A percentile compares a stretch with the other conserved stretches of the same genome.
These are phyloP conservation scores for Colletotrichum phormii DNA, from an alignment of 2,329 filamentous ascomycete genomes.

Conservation along the genomic window DNA sequence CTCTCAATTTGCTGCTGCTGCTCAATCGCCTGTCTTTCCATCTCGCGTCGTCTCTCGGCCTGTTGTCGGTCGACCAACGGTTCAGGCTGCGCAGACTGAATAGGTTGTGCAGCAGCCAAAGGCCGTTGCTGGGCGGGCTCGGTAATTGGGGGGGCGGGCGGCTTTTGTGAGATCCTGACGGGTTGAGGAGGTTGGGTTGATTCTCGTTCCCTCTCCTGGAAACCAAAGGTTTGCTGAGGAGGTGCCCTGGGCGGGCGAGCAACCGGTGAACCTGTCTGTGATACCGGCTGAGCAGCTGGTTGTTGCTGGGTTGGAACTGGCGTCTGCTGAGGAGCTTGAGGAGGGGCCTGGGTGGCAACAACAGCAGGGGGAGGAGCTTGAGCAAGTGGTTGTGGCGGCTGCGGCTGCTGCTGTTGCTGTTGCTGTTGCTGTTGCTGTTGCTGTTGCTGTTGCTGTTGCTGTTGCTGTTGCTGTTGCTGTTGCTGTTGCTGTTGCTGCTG, in stretches of 20 bases:
- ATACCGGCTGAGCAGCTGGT: slow-evolving; percentile 48
- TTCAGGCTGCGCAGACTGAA: slow-evolving; percentile 48
- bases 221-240: slow-evolving; percentile 52
- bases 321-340: slow-evolving; percentile 36
- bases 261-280: slow-evolving; percentile 61
- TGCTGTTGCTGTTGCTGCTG: slow-evolving; percentile 38
- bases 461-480: slow-evolving; percentile 36
- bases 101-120: slow-evolving; percentile 49
- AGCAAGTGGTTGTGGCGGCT: slow-evolving; percentile 30
- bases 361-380: slow-evolving; percentile 27
- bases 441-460: slow-evolving; percentile 36
- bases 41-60: slow-evolving; percentile 40
- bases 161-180: slow-evolving; percentile 55
- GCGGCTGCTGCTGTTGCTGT: slow-evolving; percentile 26
- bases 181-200: slow-evolving; percentile 48
- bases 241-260: slow-evolving; percentile 57
- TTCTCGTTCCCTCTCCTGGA: slow-evolving; percentile 57
- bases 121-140: slow-evolving; percentile 50
- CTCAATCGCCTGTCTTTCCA: slow-evolving; percentile 44
- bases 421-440: slow-evolving; percentile 39
- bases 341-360: slow-evolving; percentile 35
- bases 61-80: slow-evolving; percentile 41
- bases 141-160: slow-evolving; percentile 44
- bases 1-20: slow-evolving; percentile 31
- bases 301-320: slow-evolving; percentile 48